Conservation (phyloP, 495 filamentous ascomycete species). For the Lophium mytilinum region DNA sequence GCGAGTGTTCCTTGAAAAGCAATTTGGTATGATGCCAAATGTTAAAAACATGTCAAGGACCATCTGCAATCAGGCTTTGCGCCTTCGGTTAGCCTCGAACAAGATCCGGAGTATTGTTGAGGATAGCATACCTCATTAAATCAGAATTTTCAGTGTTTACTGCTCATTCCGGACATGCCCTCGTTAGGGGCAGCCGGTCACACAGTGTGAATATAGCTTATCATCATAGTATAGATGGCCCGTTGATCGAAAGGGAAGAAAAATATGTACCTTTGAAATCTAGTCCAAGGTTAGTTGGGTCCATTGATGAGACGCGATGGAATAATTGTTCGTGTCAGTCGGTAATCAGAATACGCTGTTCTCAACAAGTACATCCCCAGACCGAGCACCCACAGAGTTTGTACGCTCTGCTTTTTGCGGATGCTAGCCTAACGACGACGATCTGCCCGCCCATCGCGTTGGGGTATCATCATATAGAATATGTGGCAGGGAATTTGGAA, state of each 20-base stretch:
- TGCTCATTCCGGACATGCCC: constrained; percentile 60
- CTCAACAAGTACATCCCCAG: constrained; percentile 84
- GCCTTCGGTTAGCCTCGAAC: constrained; percentile 1
- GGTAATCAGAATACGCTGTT: constrained; percentile 86
- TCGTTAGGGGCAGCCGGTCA: constrained; percentile 55
- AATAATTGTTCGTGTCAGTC: constrained; percentile 21
- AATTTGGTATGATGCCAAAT: background rate
- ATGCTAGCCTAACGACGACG: constrained; percentile 53
- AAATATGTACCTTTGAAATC: constrained; percentile 8
- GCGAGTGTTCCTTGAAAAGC: background rate
- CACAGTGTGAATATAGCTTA: constrained; percentile 98
- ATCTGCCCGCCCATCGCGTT: constrained; percentile 99
- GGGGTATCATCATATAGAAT: constrained; percentile 73
- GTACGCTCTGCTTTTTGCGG: constrained; percentile 69
- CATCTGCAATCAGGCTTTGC: constrained; percentile 29
- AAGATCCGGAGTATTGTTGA: background rate
- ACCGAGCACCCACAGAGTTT: constrained; percentile 67
- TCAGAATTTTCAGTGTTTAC: constrained; percentile 85
- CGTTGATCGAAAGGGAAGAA: constrained; percentile 15
- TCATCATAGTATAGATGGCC: constrained; percentile 50
- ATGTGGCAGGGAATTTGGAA: constrained; percentile 14
- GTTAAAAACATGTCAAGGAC: constrained; percentile 4
- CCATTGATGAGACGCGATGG: background rate
- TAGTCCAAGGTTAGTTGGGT: background rate
- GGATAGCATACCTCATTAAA: constrained; percentile 77